Percentiles rank a stretch among this genome's conserved stretches.
phyloP scores from a whole-genome alignment of 1,284 basidiomycete species.

The Microbotryomycetes sp. region DNA sequence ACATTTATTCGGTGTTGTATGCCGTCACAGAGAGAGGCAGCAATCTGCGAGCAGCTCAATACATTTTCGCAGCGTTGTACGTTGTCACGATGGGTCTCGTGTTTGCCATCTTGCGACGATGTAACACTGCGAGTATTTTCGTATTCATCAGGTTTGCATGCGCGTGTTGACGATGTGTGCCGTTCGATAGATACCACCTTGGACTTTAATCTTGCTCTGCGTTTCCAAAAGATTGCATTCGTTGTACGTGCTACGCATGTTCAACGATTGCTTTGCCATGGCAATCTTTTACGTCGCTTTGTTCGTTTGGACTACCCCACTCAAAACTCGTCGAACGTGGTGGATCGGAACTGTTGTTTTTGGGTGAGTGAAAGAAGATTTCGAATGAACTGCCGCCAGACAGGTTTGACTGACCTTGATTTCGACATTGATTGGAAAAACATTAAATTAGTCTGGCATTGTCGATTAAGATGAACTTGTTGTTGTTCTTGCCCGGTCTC shows the following conservation, averaged over 20 bases:
- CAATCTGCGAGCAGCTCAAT: slow-evolving; percentile 64
- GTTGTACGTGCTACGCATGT: slow-evolving; percentile 83
- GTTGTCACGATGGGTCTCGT: slow-evolving; percentile 58
- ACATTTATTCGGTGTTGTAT: slow-evolving; percentile 72
- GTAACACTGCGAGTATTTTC: slow-evolving; percentile 11
- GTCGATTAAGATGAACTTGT: slow-evolving; percentile 91
- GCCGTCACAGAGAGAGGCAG: slow-evolving; percentile 57
- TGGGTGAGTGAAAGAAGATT: slow-evolving; percentile 53
- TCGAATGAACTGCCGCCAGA: slow-evolving; percentile 1
- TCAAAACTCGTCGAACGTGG: slow-evolving; percentile 48
- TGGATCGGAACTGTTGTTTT: slow-evolving; percentile 60
- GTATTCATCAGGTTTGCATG: too few species aligned
- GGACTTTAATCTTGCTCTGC: slow-evolving; percentile 65
- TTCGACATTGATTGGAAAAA: neutral
- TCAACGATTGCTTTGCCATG: slow-evolving; percentile 90
- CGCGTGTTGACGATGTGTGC: too few species aligned
- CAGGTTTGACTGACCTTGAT: neutral
- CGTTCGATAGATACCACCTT: slow-evolving; percentile 60
- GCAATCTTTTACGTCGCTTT: slow-evolving; percentile 48
- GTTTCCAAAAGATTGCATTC: slow-evolving; percentile 92
- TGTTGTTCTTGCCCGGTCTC: slow-evolving; percentile 86
- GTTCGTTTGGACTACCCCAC: slow-evolving; percentile 32
- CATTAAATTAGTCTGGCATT: slow-evolving; percentile 59
- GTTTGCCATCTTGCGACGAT: slow-evolving; percentile 58
- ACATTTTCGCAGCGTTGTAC: slow-evolving; percentile 70